Conservation (phyloP, 2,329 filamentous ascomycete species). For the Colletotrichum coccodes region DNA sequence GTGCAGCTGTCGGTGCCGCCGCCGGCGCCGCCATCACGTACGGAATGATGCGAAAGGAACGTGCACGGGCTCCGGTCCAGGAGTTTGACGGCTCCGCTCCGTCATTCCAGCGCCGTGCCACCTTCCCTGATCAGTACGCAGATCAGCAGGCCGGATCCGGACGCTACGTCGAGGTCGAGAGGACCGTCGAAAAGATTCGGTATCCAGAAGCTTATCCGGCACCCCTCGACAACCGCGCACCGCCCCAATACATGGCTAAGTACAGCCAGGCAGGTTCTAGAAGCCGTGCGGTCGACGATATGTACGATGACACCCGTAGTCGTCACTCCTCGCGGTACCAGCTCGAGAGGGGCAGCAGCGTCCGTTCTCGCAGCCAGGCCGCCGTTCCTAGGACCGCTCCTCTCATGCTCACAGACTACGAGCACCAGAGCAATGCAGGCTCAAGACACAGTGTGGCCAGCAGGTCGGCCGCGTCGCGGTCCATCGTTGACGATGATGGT, state of each 20-base stretch:
- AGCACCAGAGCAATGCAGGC: constrained; percentile 51
- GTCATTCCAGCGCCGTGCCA: constrained; percentile 53
- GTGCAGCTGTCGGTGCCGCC: constrained; percentile 81
- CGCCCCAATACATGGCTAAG: constrained; percentile 47
- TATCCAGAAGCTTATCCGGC: constrained; percentile 47
- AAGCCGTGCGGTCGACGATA: constrained; percentile 44
- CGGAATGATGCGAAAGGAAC: constrained; percentile 73
- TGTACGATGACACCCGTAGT: constrained; percentile 52
- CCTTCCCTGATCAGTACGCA: constrained; percentile 50
- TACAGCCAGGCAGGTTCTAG: constrained; percentile 45
- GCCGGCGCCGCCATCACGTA: constrained; percentile 73
- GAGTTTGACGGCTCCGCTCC: constrained; percentile 49
- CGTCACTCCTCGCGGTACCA: constrained; percentile 50
- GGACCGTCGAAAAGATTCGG: constrained; percentile 48
- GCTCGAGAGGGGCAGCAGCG: constrained; percentile 40
- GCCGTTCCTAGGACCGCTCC: constrained; percentile 44
- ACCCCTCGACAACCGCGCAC: constrained; percentile 43
- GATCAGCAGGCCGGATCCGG: constrained; percentile 42
- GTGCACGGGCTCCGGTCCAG: constrained; percentile 49
- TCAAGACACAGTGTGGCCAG: constrained; percentile 47
- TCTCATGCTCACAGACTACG: constrained; percentile 52
- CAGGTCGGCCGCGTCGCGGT: constrained; percentile 15
- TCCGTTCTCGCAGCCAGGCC: constrained; percentile 54
- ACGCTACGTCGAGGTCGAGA: constrained; percentile 50
- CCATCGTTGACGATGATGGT: constrained; percentile 45